Base-by-base conservation (phyloP, 345 rosid species). In the Populus davidiana region DNA sequence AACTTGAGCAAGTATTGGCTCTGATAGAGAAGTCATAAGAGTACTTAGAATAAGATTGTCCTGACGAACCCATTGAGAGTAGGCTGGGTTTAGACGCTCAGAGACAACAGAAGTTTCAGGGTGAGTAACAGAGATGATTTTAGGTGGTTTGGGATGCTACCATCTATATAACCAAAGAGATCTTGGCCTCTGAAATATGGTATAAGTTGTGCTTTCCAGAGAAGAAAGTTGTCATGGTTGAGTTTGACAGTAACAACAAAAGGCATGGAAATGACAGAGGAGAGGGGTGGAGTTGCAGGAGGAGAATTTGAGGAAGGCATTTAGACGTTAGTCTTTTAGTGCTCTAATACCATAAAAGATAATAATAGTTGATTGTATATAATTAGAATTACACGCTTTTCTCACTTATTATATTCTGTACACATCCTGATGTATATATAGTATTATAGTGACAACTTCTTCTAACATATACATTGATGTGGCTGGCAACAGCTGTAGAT, bases 341-440 rank as follows among this genome's bases (percentile, higher is more conserved):
- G 50, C 18, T 47, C 0, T 47, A 18, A 47, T 47, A 47, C 18
- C 33, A 27, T 27, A 25, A 25, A 25, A 1, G 25, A 25, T 25
- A 25, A 38, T 7, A 7, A 5, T 1, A 93, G 4, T 0, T 0
- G 5, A 33, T 33, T 4, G 5, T 33, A 0, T 33, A 25, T 25
- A 25, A 25, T 33, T 3, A 33, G 35, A 33, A 33, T 33, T 33
- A 33, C 5, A 4, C 35, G 0, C 5, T 4, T 33, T 33, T 4
- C 5, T 0, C 0, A 0, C 25, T 33, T 33, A 4, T 33, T 25
- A 0, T 33, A 0, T 33, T 33, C 0, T 33, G 0, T 33, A 33
- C 5, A 33, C 4, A 33, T 33, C 35, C 5, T 33, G 0, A 33
- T 33, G 4, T 33, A 33, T 33, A 33, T 33, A 31, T 31, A 31